phyloP scores from a whole-genome alignment of 2,329 filamentous ascomycete genomes.

The Pseudogymnoascus sp. region DNA sequence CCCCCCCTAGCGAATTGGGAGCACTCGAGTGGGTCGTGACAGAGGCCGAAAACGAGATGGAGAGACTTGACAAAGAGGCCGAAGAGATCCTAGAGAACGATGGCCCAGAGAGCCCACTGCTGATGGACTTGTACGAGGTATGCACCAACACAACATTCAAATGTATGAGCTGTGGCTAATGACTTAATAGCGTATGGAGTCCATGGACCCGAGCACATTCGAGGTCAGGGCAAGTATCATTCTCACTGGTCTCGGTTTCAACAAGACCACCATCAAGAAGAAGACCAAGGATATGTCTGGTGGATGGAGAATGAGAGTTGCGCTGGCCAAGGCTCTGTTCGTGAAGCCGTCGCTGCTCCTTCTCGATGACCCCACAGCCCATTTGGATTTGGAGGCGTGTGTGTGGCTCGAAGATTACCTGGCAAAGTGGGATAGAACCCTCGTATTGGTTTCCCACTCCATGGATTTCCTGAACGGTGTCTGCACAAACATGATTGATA shows the following conservation, averaged over 20 bases:
- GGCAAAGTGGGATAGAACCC: constrained; percentile 96
- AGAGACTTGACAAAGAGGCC: constrained; percentile 77
- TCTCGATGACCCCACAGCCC: constrained; percentile 95
- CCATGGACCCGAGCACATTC: constrained; percentile 98
- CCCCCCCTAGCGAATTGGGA: constrained; percentile 77
- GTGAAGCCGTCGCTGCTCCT: constrained; percentile 94
- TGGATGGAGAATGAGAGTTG: constrained; percentile 99
- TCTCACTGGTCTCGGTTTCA: constrained; percentile 96
- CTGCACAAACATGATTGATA: constrained; percentile 97
- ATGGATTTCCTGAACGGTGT: constrained; percentile 99
- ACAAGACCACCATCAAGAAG: constrained; percentile 96
- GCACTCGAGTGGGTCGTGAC: constrained; percentile 95
- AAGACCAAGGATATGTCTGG: constrained; percentile 99
- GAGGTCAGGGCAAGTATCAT: constrained; percentile 92
- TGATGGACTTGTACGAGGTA: constrained; percentile 95
- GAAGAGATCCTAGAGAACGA: constrained; percentile 88
- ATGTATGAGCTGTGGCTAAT: constrained; percentile 16
- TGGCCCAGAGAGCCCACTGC: constrained; percentile 79
- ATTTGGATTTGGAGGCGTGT: constrained; percentile 98
- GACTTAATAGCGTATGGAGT: constrained; percentile 77
- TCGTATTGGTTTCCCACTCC: constrained; percentile 93
- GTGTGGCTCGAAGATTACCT: constrained; percentile 99
- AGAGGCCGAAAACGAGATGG: constrained; percentile 89
- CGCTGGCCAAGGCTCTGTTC: constrained; percentile 93
- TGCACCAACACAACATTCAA: constrained; percentile 25